Evolutionary conservation across 176 grass and related monocot genomes (phyloP).

Genomic region (Bonia amplexicaulis): DNA sequence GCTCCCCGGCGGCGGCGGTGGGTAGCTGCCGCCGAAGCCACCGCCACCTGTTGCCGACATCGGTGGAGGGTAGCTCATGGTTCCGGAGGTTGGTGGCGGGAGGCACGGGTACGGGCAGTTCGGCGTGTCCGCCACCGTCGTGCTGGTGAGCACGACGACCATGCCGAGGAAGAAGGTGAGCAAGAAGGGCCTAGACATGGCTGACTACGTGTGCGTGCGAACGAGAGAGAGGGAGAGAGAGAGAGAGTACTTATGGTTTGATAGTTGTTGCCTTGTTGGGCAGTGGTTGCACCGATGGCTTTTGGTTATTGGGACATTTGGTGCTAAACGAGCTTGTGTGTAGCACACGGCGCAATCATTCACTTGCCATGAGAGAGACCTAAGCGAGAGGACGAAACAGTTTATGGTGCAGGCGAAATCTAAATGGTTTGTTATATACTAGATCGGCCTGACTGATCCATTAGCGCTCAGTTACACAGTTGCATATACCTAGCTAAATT

Average conservation of each 20-base stretch:
- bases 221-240: background rate
- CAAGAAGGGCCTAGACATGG: conserved; percentile 26
- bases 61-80: conserved; percentile 40
- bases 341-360: background rate
- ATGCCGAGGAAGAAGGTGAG: background rate
- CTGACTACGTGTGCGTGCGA: background rate
- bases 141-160: conserved; percentile 14
- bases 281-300: background rate
- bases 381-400: background rate
- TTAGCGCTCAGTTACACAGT: too few species aligned
- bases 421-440: too few species aligned
- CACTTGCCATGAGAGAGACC: background rate
- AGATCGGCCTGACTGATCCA: too few species aligned
- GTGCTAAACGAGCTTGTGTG: background rate
- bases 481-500: too few species aligned
- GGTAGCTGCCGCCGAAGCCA: conserved; percentile 15
- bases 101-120: conserved; percentile 61
- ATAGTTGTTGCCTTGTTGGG: conserved; percentile 8
- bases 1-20: conserved; percentile 15
- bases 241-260: background rate
- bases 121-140: conserved; percentile 28
- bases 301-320: background rate
- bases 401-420: background rate
- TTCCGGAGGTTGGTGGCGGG: conserved; percentile 29
- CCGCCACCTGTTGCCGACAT: background rate